Conservation (phyloP, 768 basidiomycete species). For the Cytidiella melzeri region DNA sequence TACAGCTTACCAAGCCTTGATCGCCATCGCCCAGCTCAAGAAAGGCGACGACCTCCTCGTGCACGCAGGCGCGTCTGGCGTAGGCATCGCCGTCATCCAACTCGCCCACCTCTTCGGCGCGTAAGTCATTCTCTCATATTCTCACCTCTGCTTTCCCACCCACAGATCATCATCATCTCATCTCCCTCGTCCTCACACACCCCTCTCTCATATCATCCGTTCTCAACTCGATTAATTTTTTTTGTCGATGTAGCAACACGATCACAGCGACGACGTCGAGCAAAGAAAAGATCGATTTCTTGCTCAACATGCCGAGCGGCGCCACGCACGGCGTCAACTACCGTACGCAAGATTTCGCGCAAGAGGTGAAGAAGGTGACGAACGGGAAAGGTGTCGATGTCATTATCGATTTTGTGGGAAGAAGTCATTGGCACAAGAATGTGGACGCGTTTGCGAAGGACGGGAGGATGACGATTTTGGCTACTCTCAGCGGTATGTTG, state of each 20-base stretch:
- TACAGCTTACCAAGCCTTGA: constrained; percentile 56
- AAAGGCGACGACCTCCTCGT: constrained; percentile 72
- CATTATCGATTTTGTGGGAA: constrained; percentile 80
- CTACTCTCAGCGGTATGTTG: constrained; percentile 55
- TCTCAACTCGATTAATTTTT: too few relatives aligned
- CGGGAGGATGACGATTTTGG: constrained; percentile 68
- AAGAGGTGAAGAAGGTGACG: constrained; percentile 64
- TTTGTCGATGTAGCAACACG: constrained; percentile 51
- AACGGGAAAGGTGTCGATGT: constrained; percentile 71
- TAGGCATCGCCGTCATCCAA: constrained; percentile 85
- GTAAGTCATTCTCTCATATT: too few relatives aligned
- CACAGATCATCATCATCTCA: too few relatives aligned
- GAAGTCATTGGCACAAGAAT: constrained; percentile 69
- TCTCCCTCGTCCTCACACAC: too few relatives aligned
- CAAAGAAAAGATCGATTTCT: constrained; percentile 73
- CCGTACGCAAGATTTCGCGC: constrained; percentile 75
- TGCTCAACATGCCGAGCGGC: constrained; percentile 58
- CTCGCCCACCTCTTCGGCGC: constrained; percentile 69
- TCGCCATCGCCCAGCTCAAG: constrained; percentile 64
- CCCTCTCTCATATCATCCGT: too few relatives aligned
- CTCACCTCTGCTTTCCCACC: too few relatives aligned
- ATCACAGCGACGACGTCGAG: constrained; percentile 86
- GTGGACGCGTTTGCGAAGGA: constrained; percentile 63
- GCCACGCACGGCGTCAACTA: constrained; percentile 81
- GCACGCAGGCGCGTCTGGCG: constrained; percentile 89